These are phyloP conservation scores for Artemisia argyi DNA, from an alignment of 129 eudicot genomes.

Conservation along the genomic window DNA sequence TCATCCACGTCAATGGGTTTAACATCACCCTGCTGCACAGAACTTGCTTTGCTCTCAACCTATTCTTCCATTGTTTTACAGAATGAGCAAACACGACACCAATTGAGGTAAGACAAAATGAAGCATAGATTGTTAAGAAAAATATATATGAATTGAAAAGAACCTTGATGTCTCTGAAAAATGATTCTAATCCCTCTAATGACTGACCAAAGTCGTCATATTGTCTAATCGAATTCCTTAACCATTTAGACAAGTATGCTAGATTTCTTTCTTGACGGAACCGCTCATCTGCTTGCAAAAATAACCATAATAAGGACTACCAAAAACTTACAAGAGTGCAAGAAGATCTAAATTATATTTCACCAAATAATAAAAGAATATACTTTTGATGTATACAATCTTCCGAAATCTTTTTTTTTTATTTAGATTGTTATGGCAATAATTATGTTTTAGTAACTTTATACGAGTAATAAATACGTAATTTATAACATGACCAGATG, in stretches of 20 bases:
- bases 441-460: no score
- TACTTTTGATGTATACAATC: neutral
- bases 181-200: conserved; percentile 62
- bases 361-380: neutral
- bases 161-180: conserved; percentile 77
- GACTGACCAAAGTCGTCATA: conserved; percentile 64
- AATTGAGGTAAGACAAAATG: no score
- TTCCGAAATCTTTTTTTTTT: no score
- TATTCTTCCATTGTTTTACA: conserved; percentile 40
- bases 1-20: conserved; percentile 33
- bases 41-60: conserved; percentile 39
- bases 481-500: no score
- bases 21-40: conserved; percentile 31
- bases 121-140: no score
- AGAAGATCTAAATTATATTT: neutral
- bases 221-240: conserved; percentile 77
- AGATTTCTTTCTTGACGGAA: conserved; percentile 71
- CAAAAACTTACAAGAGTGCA: conserved; percentile 7
- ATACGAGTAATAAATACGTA: no score
- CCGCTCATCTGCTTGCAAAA: conserved; percentile 74
- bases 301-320: conserved; percentile 12
- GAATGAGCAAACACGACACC: neutral
- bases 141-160: neutral
- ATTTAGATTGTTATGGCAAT: no score
- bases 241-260: conserved; percentile 80